Base-by-base conservation (phyloP, 345 rosid genomes). In the Citrus australasica region DNA sequence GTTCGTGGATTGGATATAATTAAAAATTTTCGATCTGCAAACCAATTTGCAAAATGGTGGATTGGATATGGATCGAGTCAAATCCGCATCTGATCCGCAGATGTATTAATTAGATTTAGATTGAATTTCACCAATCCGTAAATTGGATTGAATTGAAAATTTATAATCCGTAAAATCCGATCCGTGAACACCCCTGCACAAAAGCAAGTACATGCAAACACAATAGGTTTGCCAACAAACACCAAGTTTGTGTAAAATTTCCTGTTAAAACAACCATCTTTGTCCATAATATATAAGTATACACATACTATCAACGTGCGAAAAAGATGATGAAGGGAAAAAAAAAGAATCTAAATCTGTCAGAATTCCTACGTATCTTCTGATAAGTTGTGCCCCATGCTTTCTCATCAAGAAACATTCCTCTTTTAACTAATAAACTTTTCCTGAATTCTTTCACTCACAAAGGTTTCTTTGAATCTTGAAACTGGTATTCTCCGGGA, bases 211-310 rank as follows among this genome's bases (percentile, higher is more conserved):
- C 5, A 46, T 46, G 51, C 17, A 13, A 10, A 46, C 51, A 13
- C 51, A 46, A 46, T 46, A 46, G 17, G 17, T 46, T 46, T 46
- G 51, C 51, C 51, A 46, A 13, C 51, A 46, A 46, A 46, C 51
- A 46, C 51, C 17, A 46, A 46, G 51, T 46, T 46, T 46, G 67
- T 40, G 13, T 40, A 40, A 40, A 40, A 2, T 40, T 40, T 17
- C 35, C 1, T 65, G 69, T 33, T 14, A 21, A 66, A 33, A 35
- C 25, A 33, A 4, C 25, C 42, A 27, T 27, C 59, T 60, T 24
- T 64, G 35, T 27, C 69, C 69, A 61, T 42, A 62, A 51, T 75
- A 75, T 75, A 22, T 30, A 59, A 22, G 21, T 75, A 75, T 65
- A 11, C 61, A 59, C 22, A 62, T 42, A 7, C 51, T 51, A 51